Conservation (phyloP, 768 basidiomycete genomes). For the Sistotremastrum niveocremeum region DNA sequence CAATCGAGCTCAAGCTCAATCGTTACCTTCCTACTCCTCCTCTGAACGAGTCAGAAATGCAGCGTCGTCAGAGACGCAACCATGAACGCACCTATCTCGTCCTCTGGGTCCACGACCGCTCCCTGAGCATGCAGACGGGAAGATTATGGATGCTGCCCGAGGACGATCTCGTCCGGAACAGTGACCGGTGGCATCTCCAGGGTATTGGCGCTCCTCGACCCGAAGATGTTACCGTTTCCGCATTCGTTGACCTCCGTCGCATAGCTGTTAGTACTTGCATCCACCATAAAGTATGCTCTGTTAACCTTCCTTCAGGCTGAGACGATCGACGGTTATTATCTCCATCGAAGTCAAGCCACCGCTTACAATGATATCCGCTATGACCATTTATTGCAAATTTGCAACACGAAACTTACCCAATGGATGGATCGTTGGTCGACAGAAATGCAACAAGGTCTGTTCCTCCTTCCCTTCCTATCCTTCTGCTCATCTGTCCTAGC, state of each 20-base stretch:
- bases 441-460: slow-evolving; percentile 58
- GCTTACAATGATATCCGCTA: slow-evolving; percentile 55
- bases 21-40: slow-evolving; percentile 46
- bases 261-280: slow-evolving; percentile 46
- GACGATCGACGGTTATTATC: slow-evolving; percentile 60
- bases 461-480: slow-evolving; percentile 12
- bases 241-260: slow-evolving; percentile 63
- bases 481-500: slow-evolving; percentile 18
- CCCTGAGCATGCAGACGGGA: slow-evolving; percentile 76
- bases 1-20: slow-evolving; percentile 71
- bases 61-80: slow-evolving; percentile 65
- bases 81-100: slow-evolving; percentile 80
- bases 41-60: slow-evolving; percentile 46
- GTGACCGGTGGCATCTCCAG: slow-evolving; percentile 53
- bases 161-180: slow-evolving; percentile 63
- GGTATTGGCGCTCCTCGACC: slow-evolving; percentile 38
- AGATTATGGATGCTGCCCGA: slow-evolving; percentile 83
- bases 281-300: neutral
- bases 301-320: slow-evolving; percentile 37
- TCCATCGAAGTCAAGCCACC: slow-evolving; percentile 31
- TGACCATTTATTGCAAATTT: slow-evolving; percentile 56
- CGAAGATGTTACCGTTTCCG: slow-evolving; percentile 70
- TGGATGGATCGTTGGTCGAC: slow-evolving; percentile 63
- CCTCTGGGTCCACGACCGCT: slow-evolving; percentile 75
- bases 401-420: slow-evolving; percentile 55